These are phyloP conservation scores for Gymnopus androsaceus DNA, from an alignment of 1,284 basidiomycete genomes.

Conservation along the genomic window DNA sequence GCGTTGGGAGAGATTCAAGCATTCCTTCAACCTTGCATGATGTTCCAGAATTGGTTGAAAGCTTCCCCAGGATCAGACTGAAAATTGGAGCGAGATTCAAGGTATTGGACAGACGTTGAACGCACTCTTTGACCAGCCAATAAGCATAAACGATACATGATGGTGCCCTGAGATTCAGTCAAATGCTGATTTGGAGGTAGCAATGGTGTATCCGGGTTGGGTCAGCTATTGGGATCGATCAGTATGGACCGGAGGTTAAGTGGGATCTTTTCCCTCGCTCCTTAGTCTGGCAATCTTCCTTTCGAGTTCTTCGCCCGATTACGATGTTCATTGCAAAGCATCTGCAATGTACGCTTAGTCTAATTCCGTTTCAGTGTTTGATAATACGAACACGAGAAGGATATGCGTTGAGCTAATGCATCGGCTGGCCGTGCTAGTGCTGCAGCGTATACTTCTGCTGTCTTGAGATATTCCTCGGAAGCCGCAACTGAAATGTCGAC, in stretches of 20 bases:
- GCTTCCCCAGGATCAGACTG: constrained; percentile 77
- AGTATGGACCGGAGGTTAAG: constrained; percentile 43
- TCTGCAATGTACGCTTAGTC: constrained; percentile 74
- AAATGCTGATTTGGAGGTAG: constrained; percentile 48
- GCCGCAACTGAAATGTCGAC: no score
- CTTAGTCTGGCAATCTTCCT: constrained; percentile 66
- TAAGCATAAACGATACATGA: constrained; percentile 84
- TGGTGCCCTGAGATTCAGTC: constrained; percentile 69
- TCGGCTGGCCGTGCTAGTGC: constrained; percentile 72
- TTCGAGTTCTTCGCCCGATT: constrained; percentile 69
- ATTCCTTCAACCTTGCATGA: constrained; percentile 82
- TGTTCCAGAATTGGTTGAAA: constrained; percentile 85
- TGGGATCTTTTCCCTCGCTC: constrained; percentile 74
- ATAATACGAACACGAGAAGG: constrained; percentile 15
- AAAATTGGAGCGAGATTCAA: not conserved
- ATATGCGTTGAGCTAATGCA: constrained; percentile 56
- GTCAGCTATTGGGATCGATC: constrained; percentile 17
- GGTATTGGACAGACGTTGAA: constrained; percentile 21
- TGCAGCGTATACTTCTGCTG: constrained; percentile 70
- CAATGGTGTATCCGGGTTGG: constrained; percentile 35
- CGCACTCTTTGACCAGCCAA: constrained; percentile 66
- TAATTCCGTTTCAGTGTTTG: constrained; percentile 31
- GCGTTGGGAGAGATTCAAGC: constrained; percentile 64
- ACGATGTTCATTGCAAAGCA: constrained; percentile 71
- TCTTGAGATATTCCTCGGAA: constrained; percentile 62